These are phyloP conservation scores for Jamesozyma hellenica DNA, from an alignment of 805 yeast genomes.

Conservation along the genomic window DNA sequence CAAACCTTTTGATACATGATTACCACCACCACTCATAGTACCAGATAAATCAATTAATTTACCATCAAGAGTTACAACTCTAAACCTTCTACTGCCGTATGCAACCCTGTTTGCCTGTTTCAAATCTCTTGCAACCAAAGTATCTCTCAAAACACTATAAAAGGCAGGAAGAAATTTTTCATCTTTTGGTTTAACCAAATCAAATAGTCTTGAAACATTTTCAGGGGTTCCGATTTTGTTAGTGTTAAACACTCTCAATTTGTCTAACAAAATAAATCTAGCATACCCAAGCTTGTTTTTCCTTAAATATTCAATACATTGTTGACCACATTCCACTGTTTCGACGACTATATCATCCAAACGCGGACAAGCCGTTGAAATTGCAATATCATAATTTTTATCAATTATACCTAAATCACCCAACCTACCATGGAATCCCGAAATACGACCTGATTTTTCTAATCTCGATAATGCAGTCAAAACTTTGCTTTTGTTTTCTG, in stretches of 20 bases:
- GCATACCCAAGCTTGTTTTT: conserved; percentile 82
- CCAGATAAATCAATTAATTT: conserved; percentile 87
- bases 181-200: conserved; percentile 61
- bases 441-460: conserved; percentile 69
- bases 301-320: conserved; percentile 73
- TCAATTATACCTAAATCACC: conserved; percentile 92
- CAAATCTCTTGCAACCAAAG: conserved; percentile 73
- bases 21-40: conserved; percentile 95
- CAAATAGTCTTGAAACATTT: conserved; percentile 72
- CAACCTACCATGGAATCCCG: conserved; percentile 79
- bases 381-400: conserved; percentile 80
- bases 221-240: conserved; percentile 58
- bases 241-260: conserved; percentile 55
- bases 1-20: conserved; percentile 55
- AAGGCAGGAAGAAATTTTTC: conserved; percentile 75
- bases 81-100: conserved; percentile 65
- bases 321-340: conserved; percentile 57
- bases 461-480: conserved; percentile 57
- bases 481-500: conserved; percentile 65
- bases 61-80: conserved; percentile 91
- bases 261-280: conserved; percentile 69
- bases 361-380: conserved; percentile 89
- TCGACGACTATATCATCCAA: conserved; percentile 92
- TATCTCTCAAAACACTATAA: conserved; percentile 75
- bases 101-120: conserved; percentile 82